phyloP scores from a whole-genome alignment of 129 eudicot genomes.

The Ambrosia artemisiifolia region DNA sequence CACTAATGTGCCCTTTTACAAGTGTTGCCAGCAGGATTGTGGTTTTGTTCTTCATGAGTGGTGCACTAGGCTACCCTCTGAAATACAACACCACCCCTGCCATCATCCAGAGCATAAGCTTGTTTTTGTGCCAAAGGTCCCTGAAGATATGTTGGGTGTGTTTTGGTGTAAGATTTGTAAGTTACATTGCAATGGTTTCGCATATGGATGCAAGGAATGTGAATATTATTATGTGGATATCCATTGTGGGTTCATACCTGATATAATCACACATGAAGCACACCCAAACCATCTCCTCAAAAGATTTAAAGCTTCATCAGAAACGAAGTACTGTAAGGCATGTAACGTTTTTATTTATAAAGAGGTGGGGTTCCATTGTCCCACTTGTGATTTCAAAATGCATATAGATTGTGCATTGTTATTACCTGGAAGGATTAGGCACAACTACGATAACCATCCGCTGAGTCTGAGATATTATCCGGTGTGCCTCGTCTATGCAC shows the following conservation, averaged over 20 bases:
- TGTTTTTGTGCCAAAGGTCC: background rate
- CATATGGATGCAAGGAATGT: background rate
- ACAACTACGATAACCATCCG: conserved; percentile 8
- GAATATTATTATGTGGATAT: too few relatives aligned
- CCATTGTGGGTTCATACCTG: too few relatives aligned
- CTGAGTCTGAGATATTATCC: background rate
- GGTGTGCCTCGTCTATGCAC: conserved; percentile 1
- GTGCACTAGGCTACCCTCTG: conserved; percentile 8
- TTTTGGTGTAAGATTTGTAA: background rate
- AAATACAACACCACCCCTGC: background rate
- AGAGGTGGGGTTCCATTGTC: background rate
- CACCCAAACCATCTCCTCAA: background rate
- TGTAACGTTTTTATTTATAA: background rate
- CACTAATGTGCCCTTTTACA: background rate
- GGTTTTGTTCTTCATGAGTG: conserved; percentile 14
- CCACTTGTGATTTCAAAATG: background rate
- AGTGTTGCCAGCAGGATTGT: background rate
- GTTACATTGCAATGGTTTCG: background rate
- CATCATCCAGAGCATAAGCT: conserved; percentile 12
- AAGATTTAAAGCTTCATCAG: background rate
- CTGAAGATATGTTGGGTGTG: rapidly evolving
- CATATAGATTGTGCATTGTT: background rate
- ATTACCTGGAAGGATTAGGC: background rate
- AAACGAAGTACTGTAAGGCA: background rate
- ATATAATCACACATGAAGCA: too few relatives aligned